Conservation (phyloP, 2,329 filamentous ascomycete species). For the Colletotrichum salicis region DNA sequence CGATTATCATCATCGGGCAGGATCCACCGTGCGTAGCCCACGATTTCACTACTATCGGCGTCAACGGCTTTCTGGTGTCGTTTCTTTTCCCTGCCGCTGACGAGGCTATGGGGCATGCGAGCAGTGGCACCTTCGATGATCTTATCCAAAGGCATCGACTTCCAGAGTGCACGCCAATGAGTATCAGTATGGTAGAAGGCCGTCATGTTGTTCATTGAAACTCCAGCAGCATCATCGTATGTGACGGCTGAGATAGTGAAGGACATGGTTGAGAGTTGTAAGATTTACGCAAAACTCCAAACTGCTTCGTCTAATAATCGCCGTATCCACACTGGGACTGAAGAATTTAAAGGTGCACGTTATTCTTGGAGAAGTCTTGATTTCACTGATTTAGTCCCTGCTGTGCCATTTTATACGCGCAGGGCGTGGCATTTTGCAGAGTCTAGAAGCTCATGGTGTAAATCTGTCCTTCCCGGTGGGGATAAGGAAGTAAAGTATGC, state of each 20-base stretch:
- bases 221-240: neutral
- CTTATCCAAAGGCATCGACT: neutral
- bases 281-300: neutral
- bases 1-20: neutral
- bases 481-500: neutral
- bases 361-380: too few relatives aligned
- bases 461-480: neutral
- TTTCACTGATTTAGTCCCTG: neutral
- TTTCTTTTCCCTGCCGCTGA: neutral
- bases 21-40: slow-evolving; percentile 17
- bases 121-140: slow-evolving; percentile 10
- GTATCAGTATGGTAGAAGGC: slow-evolving; percentile 11
- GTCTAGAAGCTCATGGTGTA: neutral
- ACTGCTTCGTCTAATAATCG: neutral
- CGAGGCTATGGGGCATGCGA: slow-evolving; percentile 13
- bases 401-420: neutral
- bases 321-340: too few relatives aligned
- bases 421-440: neutral
- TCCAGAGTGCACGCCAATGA: slow-evolving; percentile 17
- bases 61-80: slow-evolving; percentile 6
- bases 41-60: neutral
- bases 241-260: slow-evolving; percentile 10
- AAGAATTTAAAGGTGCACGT: too few relatives aligned
- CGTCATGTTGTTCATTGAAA: slow-evolving; percentile 5
- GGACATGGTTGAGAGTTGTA: neutral